phyloP scores from a whole-genome alignment of 345 rosid species.

The Rhodamnia argentea region DNA sequence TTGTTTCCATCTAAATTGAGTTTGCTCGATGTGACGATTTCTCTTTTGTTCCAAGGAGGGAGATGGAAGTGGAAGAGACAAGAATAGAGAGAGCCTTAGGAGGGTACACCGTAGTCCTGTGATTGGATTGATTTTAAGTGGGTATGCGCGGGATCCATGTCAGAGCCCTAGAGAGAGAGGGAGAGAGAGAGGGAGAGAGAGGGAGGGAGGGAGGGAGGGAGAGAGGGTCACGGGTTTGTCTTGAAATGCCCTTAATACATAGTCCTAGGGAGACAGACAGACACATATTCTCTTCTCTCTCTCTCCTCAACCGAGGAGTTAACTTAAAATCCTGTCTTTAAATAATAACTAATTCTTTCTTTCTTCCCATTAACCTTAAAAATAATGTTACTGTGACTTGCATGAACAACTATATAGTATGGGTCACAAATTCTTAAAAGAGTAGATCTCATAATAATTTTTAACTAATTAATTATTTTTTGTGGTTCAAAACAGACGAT shows the following conservation, averaged over 20 bases:
- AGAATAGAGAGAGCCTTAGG: background rate
- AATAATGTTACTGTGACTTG: background rate
- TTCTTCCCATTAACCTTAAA: background rate
- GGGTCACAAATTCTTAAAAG: no score
- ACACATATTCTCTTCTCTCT: constrained; percentile 67
- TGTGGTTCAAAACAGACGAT: no score
- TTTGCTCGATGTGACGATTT: background rate
- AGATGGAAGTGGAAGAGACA: background rate
- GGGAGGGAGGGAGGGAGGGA: background rate
- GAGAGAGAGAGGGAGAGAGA: background rate
- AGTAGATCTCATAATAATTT: no score
- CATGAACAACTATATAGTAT: background rate
- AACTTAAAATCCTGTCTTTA: background rate
- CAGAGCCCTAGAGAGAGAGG: background rate
- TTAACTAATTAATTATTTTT: no score
- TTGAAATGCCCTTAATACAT: constrained; percentile 61
- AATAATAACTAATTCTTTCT: background rate
- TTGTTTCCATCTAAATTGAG: background rate
- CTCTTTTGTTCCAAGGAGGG: background rate
- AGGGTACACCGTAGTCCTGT: background rate
- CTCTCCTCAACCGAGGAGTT: constrained; percentile 33
- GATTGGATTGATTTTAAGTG: background rate
- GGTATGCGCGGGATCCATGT: background rate
- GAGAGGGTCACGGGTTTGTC: constrained; percentile 88
- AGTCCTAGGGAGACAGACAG: constrained; percentile 53